phyloP scores from a whole-genome alignment of 345 rosid genomes.

The Lepidium sativum region DNA sequence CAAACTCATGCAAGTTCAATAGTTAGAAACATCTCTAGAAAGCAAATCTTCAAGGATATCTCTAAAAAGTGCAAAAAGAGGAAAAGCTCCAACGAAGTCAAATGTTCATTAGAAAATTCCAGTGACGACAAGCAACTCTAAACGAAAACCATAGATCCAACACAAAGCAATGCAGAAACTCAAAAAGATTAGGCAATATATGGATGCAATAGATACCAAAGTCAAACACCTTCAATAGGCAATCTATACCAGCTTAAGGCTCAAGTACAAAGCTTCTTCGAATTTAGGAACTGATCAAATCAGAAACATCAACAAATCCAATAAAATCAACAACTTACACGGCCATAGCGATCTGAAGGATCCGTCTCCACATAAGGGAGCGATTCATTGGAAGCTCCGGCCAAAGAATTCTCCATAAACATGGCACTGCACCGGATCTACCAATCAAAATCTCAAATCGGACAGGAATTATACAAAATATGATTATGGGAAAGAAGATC shows the following conservation, averaged over 20 bases:
- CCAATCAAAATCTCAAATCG: constrained; percentile 7
- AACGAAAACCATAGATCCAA: neutral
- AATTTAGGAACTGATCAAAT: neutral
- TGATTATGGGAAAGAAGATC: neutral
- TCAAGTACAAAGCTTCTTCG: neutral
- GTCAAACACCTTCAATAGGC: neutral
- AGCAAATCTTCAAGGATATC: neutral
- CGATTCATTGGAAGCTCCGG: constrained; percentile 8
- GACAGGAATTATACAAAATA: neutral
- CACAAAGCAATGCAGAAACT: neutral
- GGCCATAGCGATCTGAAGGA: constrained; percentile 85
- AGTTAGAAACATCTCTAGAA: neutral
- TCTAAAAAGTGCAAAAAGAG: neutral
- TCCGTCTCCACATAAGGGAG: constrained; percentile 62
- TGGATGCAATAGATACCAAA: neutral
- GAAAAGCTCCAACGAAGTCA: neutral
- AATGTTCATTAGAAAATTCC: neutral
- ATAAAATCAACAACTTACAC: constrained; percentile 46
- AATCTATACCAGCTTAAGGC: neutral
- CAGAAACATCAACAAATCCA: neutral
- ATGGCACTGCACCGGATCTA: constrained; percentile 33
- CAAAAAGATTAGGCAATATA: neutral
- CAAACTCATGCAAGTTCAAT: neutral
- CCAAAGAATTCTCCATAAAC: constrained; percentile 26
- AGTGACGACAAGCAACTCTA: neutral